phyloP scores from a whole-genome alignment of 192 early-diverging fungal genomes.

The Coemansia asiatica region DNA sequence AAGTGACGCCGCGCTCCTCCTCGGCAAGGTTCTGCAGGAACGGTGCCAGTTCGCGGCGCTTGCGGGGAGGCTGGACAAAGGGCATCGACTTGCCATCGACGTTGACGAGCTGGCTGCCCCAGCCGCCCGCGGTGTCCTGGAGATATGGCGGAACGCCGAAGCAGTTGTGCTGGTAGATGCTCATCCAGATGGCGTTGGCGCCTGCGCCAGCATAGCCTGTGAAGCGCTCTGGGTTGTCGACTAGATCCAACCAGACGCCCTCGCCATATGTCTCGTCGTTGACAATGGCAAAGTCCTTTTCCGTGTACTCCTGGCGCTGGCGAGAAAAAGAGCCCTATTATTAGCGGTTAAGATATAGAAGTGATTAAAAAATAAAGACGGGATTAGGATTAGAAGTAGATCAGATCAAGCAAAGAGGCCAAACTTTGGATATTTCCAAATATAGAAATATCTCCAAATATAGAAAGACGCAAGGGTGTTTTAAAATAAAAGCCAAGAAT shows the following conservation, averaged over 20 bases:
- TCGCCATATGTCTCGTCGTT: slow-evolving; percentile 74
- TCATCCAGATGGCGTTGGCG: slow-evolving; percentile 85
- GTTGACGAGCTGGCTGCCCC: slow-evolving; percentile 53
- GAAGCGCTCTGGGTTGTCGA: slow-evolving; percentile 93
- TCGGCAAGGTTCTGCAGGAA: slow-evolving; percentile 60
- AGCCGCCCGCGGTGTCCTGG: slow-evolving; percentile 59
- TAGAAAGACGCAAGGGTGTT: too few relatives aligned
- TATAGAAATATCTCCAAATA: slow-evolving; percentile 6
- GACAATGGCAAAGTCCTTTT: slow-evolving; percentile 85
- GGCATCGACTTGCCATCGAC: slow-evolving; percentile 45
- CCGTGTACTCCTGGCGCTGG: slow-evolving; percentile 62
- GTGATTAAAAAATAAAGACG: slow-evolving; percentile 1
- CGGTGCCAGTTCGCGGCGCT: slow-evolving; percentile 47
- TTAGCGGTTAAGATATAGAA: not conserved
- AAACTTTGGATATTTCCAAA: too few relatives aligned
- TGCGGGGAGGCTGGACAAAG: slow-evolving; percentile 58
- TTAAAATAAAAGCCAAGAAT: not conserved
- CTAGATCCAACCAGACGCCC: slow-evolving; percentile 85
- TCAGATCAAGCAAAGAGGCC: too few relatives aligned
- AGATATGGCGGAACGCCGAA: slow-evolving; percentile 69
- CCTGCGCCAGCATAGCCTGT: slow-evolving; percentile 93
- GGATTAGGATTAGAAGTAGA: not conserved
- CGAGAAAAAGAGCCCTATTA: slow-evolving; percentile 26
- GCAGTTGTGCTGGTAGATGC: slow-evolving; percentile 99
- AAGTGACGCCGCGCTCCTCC: slow-evolving; percentile 50